Base-by-base conservation (phyloP, 257 asterid species). In the Cynanchum wilfordii region DNA sequence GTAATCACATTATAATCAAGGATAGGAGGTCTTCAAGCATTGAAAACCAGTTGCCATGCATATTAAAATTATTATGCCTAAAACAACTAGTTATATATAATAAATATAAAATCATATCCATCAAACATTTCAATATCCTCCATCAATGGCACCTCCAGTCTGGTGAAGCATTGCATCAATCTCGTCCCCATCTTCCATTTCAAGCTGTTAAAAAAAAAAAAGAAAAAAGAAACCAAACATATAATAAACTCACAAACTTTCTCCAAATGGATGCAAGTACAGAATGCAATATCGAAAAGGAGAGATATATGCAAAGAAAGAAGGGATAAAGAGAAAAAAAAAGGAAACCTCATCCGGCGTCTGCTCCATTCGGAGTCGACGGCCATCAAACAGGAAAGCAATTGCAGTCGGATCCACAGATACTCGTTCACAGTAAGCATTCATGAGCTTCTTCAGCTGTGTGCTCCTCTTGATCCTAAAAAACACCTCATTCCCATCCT, bases 401-500 rank as follows among this genome's bases (percentile, higher is more conserved):
- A 82, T 77, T 12, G 85, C 74, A n/a, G 70, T 78, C 56, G 79
- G 24, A 63, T 84, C 89, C 62, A 83, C 84, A 0, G 87, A 82
- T 40, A 79, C 83, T 3, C 86, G 75, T 45, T 86, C 87, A 77
- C 88, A 84, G 25, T 86, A 84, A 8, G 87, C 86, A 71, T 81
- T 79, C 82, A 86, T 84, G 10, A 86, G 84, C 65, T 84, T 86
- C 75, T 82, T 81, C 55, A 86, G 74, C 24, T 80, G 84, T 6
- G 89, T 82, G 78, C 82, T 83, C 74, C 83, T 79, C 79, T 82
- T 86, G 30, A 86, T 82, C 83, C 89, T 84, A 63, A 86, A 86
- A 66, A 86, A 82, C 30, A 82, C 87, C 52, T 82, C 89, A 40
- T 82, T 79, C 1, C 87, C 86, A 73, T 86, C 89, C 91, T 86